These are phyloP conservation scores for Dictyostelium purpureum DNA, from an alignment of 78 protist genomes.

Conservation along the genomic window DNA sequence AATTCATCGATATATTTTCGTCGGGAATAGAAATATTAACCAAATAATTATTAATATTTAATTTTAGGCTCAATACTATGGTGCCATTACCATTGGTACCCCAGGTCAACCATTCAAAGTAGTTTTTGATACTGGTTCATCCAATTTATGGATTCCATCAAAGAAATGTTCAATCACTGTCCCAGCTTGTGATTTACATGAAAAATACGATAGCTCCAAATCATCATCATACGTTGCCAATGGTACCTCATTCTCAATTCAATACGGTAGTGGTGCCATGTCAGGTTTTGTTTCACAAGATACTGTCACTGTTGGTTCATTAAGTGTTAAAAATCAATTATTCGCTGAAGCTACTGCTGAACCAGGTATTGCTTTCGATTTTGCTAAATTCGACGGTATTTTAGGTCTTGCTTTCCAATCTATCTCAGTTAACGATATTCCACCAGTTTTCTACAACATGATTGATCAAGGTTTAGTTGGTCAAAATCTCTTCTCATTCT, in stretches of 20 bases:
- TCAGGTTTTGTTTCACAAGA: constrained; percentile 90
- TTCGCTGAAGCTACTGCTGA: constrained; percentile 96
- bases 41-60: neutral
- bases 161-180: constrained; percentile 79
- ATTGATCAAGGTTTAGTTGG: constrained; percentile 82
- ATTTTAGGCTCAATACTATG: constrained; percentile 95
- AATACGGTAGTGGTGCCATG: constrained; percentile 96
- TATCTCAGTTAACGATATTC: constrained; percentile 92
- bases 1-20: neutral
- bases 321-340: constrained; percentile 72
- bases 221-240: constrained; percentile 89
- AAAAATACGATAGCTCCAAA: constrained; percentile 85
- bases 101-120: constrained; percentile 96
- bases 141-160: constrained; percentile 96
- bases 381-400: constrained; percentile 94
- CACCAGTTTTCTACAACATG: constrained; percentile 91
- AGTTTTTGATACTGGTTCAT: constrained; percentile 97
- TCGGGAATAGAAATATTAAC: too few species aligned
- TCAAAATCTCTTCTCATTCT: constrained; percentile 90
- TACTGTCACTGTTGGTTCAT: constrained; percentile 88
- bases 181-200: constrained; percentile 87
- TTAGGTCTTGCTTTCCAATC: constrained; percentile 94
- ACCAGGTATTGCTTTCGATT: constrained; percentile 94
- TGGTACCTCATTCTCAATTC: constrained; percentile 92
- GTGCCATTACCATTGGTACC: constrained; percentile 95